phyloP scores from a whole-genome alignment of 495 filamentous ascomycete genomes.

The Hyaloscypha variabilis region DNA sequence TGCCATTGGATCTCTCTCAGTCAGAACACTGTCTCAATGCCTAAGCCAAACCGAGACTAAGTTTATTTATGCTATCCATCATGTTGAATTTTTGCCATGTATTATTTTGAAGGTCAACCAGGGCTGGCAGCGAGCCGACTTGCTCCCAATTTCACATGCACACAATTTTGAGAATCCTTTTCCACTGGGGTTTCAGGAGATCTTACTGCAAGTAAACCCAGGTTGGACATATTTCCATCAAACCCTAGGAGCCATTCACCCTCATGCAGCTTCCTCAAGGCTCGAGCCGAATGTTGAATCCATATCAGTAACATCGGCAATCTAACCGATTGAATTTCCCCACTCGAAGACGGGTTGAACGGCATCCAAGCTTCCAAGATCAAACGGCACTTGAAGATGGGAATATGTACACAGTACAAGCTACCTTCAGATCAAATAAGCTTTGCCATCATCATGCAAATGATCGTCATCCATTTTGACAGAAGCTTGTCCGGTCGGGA shows the following conservation, averaged over 20 bases:
- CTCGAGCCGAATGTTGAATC: not conserved
- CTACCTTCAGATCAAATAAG: conserved; percentile 16
- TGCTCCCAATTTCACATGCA: not conserved
- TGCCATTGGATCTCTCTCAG: not conserved
- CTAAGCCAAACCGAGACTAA: not conserved
- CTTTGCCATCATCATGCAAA: conserved; percentile 12
- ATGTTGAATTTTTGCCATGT: too few species aligned
- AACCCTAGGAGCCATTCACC: not conserved
- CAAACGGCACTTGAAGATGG: not conserved
- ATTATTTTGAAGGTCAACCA: too few species aligned
- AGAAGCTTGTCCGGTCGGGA: conserved; percentile 19
- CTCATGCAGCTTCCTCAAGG: not conserved
- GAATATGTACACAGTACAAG: not conserved
- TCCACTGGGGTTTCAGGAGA: not conserved
- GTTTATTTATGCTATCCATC: not conserved
- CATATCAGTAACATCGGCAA: not conserved
- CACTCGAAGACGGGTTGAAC: not conserved
- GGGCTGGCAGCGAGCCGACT: not conserved
- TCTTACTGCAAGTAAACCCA: not conserved
- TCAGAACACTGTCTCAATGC: not conserved
- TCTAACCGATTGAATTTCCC: not conserved
- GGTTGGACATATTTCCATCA: not conserved
- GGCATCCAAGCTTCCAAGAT: not conserved
- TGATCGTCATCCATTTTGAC: conserved; percentile 6
- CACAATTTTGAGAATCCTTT: not conserved